Base-by-base conservation (phyloP, 192 early-diverging fungal species). In the Coemansia sp. region DNA sequence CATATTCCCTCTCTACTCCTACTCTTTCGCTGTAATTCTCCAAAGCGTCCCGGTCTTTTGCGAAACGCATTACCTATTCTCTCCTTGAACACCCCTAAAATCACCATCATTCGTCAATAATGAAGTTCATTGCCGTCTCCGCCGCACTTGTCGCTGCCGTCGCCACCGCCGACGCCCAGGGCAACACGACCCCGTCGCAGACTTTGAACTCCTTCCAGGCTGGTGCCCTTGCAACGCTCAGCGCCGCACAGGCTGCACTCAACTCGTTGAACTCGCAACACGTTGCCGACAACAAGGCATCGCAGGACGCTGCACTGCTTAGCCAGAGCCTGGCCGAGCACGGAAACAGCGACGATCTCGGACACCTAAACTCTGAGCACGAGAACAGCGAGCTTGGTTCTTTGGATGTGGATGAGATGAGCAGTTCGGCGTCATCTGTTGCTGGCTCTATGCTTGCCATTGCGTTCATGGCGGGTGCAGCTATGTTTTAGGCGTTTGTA, bases 151-250 rank as follows among this genome's bases (percentile, higher is more conserved):
- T 63, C 31, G 65, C 69, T 50, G 62, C 62, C 19, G 41, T 56
- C 29, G 70, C 66, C 33, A 34, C 63, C 15, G 67, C 57, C 38
- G 19, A 40, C 22, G 47, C 55, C 27, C 44, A 55, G 22, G 50
- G 29, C 33, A n/a, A 42, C 53, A 11, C 62, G 15, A 62, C 69
- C 29, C 70, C 75, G 14, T 68, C 70, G 50, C 66, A 62, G 70
- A 72, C 70, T 4, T 66, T 72, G 59, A 79, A 68, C 70, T 64
- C 66, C n/a, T 57, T 58, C 14, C 75, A 79, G 66, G 58, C 61
- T 34, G 70, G 38, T 2, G 75, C 75, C 8, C 54, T 79, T 42
- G 75, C 69, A n/a, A 62, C 75, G 27, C 66, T 79, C 29, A 79
- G 75, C 63, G 65, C 75, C 11, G 75, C 70, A 10, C 75, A 79